A percentile compares a stretch with the other conserved stretches of the same genome.
These are phyloP conservation scores for Lasiosphaeria ovina DNA, from an alignment of 495 filamentous ascomycete species.

Conservation along the genomic window DNA sequence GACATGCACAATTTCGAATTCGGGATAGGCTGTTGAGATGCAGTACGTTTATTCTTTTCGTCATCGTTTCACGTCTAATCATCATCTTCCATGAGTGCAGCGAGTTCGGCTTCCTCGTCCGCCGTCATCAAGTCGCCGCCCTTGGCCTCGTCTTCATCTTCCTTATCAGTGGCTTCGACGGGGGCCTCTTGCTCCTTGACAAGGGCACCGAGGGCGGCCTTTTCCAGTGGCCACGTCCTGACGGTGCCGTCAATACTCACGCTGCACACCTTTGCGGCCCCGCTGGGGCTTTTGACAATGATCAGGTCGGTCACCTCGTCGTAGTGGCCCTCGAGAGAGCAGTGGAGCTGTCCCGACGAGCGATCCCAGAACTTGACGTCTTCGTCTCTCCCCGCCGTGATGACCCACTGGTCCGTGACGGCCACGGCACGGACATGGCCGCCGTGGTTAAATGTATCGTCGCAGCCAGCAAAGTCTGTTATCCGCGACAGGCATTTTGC, in stretches of 20 bases:
- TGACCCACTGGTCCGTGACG: slow-evolving; percentile 71
- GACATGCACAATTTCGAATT: slow-evolving; percentile 7
- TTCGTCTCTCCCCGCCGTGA: slow-evolving; percentile 89
- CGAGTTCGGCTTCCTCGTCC: slow-evolving; percentile 84
- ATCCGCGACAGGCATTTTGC: slow-evolving; percentile 69
- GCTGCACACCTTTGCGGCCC: slow-evolving; percentile 55
- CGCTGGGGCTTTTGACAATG: slow-evolving; percentile 49
- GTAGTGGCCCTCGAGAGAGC: slow-evolving; percentile 80
- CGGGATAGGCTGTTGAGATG: neutral
- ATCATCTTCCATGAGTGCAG: slow-evolving; percentile 82
- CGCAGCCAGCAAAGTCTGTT: slow-evolving; percentile 59
- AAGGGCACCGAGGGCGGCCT: slow-evolving; percentile 57
- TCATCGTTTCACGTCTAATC: slow-evolving; percentile 18
- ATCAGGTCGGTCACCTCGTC: slow-evolving; percentile 86
- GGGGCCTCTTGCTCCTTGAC: slow-evolving; percentile 54
- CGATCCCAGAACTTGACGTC: slow-evolving; percentile 86
- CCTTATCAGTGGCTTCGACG: slow-evolving; percentile 42
- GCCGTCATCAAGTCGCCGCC: slow-evolving; percentile 57
- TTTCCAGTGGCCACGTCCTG: slow-evolving; percentile 72
- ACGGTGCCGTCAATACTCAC: slow-evolving; percentile 87
- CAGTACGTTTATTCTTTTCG: neutral
- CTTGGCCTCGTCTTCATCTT: slow-evolving; percentile 31
- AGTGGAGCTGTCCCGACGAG: slow-evolving; percentile 68
- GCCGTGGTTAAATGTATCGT: slow-evolving; percentile 72
- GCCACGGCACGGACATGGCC: slow-evolving; percentile 86